Percentiles rank a stretch among this genome's conserved stretches.
Conservation (phyloP, 441 rosid genomes). For the California macrophylla region DNA sequence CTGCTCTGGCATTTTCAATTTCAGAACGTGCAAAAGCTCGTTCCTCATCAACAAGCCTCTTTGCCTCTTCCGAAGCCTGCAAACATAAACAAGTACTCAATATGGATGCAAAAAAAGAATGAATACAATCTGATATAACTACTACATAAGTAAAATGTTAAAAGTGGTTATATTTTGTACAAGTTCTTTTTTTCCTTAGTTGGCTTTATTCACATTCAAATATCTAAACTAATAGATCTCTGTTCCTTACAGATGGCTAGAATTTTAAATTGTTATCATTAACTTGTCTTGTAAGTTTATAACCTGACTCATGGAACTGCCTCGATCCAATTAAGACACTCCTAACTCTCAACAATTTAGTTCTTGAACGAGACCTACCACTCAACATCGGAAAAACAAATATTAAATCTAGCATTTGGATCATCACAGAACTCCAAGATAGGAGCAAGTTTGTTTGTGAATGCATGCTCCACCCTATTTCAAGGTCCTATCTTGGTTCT, state of each 20-base stretch:
- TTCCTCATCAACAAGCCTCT: constrained; percentile 88
- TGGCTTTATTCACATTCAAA: neutral
- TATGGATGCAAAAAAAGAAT: constrained; percentile 5
- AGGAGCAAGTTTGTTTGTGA: neutral
- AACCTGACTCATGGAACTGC: neutral
- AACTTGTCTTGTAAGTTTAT: neutral
- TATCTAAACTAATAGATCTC: neutral
- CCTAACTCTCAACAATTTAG: too few species aligned
- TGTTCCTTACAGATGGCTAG: neutral
- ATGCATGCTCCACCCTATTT: neutral
- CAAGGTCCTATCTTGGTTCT: neutral
- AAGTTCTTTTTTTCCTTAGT: neutral
- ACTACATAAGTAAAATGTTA: neutral
- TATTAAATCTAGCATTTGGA: neutral
- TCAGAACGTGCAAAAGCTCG: constrained; percentile 89
- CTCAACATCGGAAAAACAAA: neutral
- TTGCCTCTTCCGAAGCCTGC: constrained; percentile 97
- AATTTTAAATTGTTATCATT: neutral
- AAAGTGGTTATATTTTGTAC: neutral
- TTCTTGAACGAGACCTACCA: neutral
- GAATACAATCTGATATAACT: neutral
- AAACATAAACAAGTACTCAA: constrained; percentile 15
- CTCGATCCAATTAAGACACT: neutral
- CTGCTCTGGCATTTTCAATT: constrained; percentile 89
- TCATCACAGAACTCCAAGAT: neutral